Conservation (phyloP, 768 basidiomycete genomes). For the Psilocybe cyanescens region DNA sequence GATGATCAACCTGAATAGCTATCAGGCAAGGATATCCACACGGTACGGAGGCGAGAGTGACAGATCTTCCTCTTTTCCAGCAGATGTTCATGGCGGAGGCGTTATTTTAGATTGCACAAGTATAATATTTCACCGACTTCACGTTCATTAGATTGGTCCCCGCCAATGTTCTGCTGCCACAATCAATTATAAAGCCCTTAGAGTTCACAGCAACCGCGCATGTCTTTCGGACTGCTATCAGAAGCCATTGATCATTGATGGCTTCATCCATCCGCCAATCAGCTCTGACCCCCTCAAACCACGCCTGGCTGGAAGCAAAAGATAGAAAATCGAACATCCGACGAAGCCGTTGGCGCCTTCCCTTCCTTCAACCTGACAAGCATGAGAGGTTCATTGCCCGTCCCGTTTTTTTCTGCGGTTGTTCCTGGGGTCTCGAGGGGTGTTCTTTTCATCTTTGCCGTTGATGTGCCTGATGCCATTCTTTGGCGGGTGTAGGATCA, state of each 20-base stretch:
- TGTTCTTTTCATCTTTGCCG: slow-evolving; percentile 12
- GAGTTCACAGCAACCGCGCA: neutral
- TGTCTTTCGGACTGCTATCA: slow-evolving; percentile 9
- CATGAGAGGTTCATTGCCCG: slow-evolving; percentile 17
- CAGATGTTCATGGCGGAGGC: neutral
- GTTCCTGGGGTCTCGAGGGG: slow-evolving; percentile 24
- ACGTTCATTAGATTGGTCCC: neutral
- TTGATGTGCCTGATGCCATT: slow-evolving; percentile 22
- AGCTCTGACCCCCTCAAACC: slow-evolving; percentile 16
- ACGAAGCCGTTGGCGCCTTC: slow-evolving; percentile 1
- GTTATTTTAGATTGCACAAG: neutral
- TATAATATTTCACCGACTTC: neutral
- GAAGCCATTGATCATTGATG: slow-evolving; percentile 1
- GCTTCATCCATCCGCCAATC: slow-evolving; percentile 8
- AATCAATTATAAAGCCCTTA: neutral
- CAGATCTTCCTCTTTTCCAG: slow-evolving; percentile 3
- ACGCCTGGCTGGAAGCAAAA: slow-evolving; percentile 8
- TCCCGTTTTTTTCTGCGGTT: slow-evolving; percentile 5
- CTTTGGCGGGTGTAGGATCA: slow-evolving; percentile 4
- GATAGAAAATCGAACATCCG: slow-evolving; percentile 11
- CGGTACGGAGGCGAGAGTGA: slow-evolving; percentile 3
- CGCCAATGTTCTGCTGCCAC: slow-evolving; percentile 1
- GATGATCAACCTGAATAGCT: slow-evolving; percentile 4
- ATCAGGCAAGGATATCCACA: neutral
- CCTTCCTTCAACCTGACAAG: slow-evolving; percentile 14